Conservation (phyloP, 305 asterid genomes). For the Solanum hybrid region DNA sequence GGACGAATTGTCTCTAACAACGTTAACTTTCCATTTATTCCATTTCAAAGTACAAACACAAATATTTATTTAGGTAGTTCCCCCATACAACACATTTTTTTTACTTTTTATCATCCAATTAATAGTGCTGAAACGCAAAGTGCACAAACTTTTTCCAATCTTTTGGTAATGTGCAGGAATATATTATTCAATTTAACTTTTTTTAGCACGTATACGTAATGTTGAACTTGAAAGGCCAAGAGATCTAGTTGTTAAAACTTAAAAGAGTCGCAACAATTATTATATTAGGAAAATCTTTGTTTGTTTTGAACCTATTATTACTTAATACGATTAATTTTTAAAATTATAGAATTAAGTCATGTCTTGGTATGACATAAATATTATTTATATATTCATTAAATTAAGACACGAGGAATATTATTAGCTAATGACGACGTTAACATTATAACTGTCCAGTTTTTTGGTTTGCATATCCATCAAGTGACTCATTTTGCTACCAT, state of each 20-base stretch:
- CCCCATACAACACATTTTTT: not conserved
- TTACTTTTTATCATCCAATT: not conserved
- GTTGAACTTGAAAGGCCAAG: not conserved
- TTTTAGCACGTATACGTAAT: not conserved
- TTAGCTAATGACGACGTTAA: not conserved
- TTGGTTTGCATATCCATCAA: not conserved
- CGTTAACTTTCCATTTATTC: not conserved
- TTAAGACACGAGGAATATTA: not conserved
- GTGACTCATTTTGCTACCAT: conserved; percentile 10
- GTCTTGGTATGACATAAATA: not conserved
- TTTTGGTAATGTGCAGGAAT: not conserved
- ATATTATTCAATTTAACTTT: not conserved
- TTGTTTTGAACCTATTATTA: not conserved
- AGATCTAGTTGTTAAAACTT: not conserved
- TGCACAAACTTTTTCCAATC: not conserved
- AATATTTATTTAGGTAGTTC: not conserved
- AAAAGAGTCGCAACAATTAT: not conserved
- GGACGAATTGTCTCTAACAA: not conserved
- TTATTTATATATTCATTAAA: not conserved
- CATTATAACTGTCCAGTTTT: not conserved
- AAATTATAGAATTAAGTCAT: not conserved
- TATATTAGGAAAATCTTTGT: not conserved
- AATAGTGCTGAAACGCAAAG: not conserved
- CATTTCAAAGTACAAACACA: not conserved
- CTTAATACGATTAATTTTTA: not conserved